phyloP scores from a whole-genome alignment of 2,329 filamentous ascomycete species.

The Graphium sp. region DNA sequence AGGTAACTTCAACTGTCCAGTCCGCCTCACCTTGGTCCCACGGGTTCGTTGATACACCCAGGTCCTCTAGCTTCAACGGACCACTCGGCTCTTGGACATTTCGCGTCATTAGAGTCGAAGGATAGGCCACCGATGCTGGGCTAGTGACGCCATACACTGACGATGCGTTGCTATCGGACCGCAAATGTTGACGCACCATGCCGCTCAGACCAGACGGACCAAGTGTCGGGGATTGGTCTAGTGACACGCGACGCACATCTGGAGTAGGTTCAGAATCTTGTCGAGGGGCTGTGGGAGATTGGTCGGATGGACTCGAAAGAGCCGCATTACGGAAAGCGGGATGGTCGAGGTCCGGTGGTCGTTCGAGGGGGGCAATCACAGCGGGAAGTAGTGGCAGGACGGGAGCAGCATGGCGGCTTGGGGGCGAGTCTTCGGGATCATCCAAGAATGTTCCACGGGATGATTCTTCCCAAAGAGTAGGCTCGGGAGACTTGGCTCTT shows the following conservation, averaged over 20 bases:
- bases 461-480: conserved; percentile 15
- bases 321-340: conserved; percentile 32
- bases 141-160: conserved; percentile 64
- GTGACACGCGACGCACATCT: too few relatives aligned
- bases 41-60: conserved; percentile 19
- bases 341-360: conserved; percentile 34
- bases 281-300: conserved; percentile 2
- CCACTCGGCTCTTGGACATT: conserved; percentile 19
- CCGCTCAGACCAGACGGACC: conserved; percentile 60
- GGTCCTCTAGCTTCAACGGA: conserved; percentile 12
- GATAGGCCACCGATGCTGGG: conserved; percentile 21
- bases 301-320: conserved; percentile 11
- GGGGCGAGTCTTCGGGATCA: conserved; percentile 17
- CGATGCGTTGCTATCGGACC: conserved; percentile 65
- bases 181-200: conserved; percentile 70
- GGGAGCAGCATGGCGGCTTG: too few relatives aligned
- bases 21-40: conserved; percentile 22
- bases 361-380: conserved; percentile 9
- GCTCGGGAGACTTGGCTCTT: conserved; percentile 8
- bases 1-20: conserved; percentile 1
- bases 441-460: conserved; percentile 22
- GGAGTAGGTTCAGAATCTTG: conserved; percentile 12
- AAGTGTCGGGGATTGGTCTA: conserved; percentile 66
- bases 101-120: conserved; percentile 10
- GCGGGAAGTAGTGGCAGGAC: conserved; percentile 7